Percentiles rank a stretch among this genome's conserved stretches.
These are phyloP conservation scores for Zygosaccharomyces lentus DNA, from an alignment of 805 yeast species.

Conservation along the genomic window DNA sequence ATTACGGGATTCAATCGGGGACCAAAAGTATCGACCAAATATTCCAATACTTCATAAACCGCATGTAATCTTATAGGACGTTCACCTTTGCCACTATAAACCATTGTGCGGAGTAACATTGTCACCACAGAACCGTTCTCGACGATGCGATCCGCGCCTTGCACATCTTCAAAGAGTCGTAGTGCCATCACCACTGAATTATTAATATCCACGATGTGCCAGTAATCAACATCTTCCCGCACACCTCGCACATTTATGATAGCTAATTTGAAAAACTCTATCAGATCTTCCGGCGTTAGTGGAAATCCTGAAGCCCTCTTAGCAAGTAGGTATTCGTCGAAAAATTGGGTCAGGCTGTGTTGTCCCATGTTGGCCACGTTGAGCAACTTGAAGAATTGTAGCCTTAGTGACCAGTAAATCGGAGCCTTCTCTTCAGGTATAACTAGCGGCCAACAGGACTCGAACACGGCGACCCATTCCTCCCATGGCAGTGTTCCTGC, in stretches of 20 bases:
- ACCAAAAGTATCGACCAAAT: slow-evolving; percentile 5
- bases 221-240: slow-evolving; percentile 12
- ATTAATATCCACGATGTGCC: slow-evolving; percentile 15
- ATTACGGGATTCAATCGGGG: slow-evolving; percentile 11
- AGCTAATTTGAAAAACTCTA: slow-evolving; percentile 16
- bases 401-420: slow-evolving; percentile 22
- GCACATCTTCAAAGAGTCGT: slow-evolving; percentile 12
- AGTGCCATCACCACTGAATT: slow-evolving; percentile 12
- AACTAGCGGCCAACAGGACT: slow-evolving; percentile 24
- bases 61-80: slow-evolving; percentile 15
- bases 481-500: slow-evolving; percentile 6
- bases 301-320: slow-evolving; percentile 20
- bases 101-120: slow-evolving; percentile 20
- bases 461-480: slow-evolving; percentile 19
- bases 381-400: slow-evolving; percentile 18
- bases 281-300: slow-evolving; percentile 19
- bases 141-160: slow-evolving; percentile 10
- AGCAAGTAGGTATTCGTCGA: slow-evolving; percentile 20
- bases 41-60: slow-evolving; percentile 21
- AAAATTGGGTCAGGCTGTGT: slow-evolving; percentile 12
- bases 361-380: slow-evolving; percentile 13
- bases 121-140: slow-evolving; percentile 20
- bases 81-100: slow-evolving; percentile 8
- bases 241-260: slow-evolving; percentile 7
- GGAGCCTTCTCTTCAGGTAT: slow-evolving; percentile 12